phyloP scores from a whole-genome alignment of 2,329 filamentous ascomycete genomes.

The Cladosporium cucumerinum region DNA sequence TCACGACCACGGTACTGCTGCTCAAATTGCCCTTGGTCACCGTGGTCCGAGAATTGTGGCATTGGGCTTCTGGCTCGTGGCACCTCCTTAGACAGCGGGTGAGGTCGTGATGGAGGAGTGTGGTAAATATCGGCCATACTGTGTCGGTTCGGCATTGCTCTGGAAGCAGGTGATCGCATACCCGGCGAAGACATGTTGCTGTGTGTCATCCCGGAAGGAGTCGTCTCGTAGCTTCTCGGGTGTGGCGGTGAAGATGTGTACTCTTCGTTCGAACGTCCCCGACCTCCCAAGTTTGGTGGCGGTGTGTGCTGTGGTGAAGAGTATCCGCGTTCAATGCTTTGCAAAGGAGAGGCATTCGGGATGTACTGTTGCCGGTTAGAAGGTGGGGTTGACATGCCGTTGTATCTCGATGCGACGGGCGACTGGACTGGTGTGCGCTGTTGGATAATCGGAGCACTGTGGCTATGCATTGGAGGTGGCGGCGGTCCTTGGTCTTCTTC shows the following conservation, averaged over 20 bases:
- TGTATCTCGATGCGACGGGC: slow-evolving; percentile 21
- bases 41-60: slow-evolving; percentile 2
- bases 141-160: slow-evolving; percentile 28
- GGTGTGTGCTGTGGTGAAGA: slow-evolving; percentile 25
- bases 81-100: slow-evolving; percentile 37
- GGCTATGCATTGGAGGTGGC: slow-evolving; percentile 37
- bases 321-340: slow-evolving; percentile 31
- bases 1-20: slow-evolving; percentile 18
- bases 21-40: slow-evolving; percentile 10
- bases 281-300: slow-evolving; percentile 21
- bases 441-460: slow-evolving; percentile 33
- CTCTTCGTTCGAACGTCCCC: slow-evolving; percentile 31
- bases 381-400: slow-evolving; percentile 22
- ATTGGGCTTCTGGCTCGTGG: slow-evolving; percentile 32
- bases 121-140: slow-evolving; percentile 33
- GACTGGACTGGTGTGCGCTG: slow-evolving; percentile 24
- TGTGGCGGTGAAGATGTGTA: slow-evolving; percentile 29
- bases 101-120: slow-evolving; percentile 32
- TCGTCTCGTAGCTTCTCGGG: slow-evolving; percentile 28
- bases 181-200: slow-evolving; percentile 28
- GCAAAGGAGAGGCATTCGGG: slow-evolving; percentile 29
- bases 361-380: slow-evolving; percentile 27
- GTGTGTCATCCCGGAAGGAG: slow-evolving; percentile 26
- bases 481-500: slow-evolving; percentile 31
- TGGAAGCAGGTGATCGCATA: slow-evolving; percentile 22